Evolutionary conservation across 768 basidiomycete genomes (phyloP), one percentile per base, ranked within the genome.

Genomic region (Tylopilus vinaceipallidus): DNA sequence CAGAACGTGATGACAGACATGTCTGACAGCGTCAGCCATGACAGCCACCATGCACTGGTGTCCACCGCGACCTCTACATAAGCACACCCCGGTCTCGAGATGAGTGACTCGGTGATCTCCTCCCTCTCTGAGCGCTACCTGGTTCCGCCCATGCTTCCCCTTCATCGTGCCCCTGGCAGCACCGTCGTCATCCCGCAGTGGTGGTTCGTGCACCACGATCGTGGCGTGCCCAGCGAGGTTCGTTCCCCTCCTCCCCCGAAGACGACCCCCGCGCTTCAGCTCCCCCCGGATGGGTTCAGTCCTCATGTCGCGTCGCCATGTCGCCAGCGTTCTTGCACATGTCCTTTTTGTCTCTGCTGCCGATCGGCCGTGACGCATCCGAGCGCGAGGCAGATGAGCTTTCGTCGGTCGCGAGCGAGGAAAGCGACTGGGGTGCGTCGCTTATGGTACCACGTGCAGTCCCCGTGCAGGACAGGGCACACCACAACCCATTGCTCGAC

Each of bases 91-190:
- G 37, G 42, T 36, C 17, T 22, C 2, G 40, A 35, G 32, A 26
- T 10, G 11, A 49, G 50, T 2, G 51, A 1, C 14, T 59, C 58
- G 1, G 8, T 53, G 26, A 32, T 67, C n/a, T 56, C 58, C 2
- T 67, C 66, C 16, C 58, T 67, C 8, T 67, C 66, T 6, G 63
- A 67, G 34, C 61, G 66, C 13, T 67, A 67, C 43, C 67, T 67
- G 13, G 61, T 56, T 11, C 57, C 67, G 12, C 56, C 54, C 5
- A 59, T 65, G 1, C 61, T 65, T 0, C n/a, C 66, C 67, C 3
- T 52, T 69, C 2, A n/a, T 67, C 6, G 22, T 64, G 14, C 66
- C 66, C 17, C 58, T 61, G 0, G 56, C 66, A 3, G 16, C 41
- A 14, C 63, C 62, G 35, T 59, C 60, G 6, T 59, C 63, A 7